Evolutionary conservation across 1,284 basidiomycete genomes (phyloP).

Genomic region (Cutaneotrichosporon sp.): DNA sequence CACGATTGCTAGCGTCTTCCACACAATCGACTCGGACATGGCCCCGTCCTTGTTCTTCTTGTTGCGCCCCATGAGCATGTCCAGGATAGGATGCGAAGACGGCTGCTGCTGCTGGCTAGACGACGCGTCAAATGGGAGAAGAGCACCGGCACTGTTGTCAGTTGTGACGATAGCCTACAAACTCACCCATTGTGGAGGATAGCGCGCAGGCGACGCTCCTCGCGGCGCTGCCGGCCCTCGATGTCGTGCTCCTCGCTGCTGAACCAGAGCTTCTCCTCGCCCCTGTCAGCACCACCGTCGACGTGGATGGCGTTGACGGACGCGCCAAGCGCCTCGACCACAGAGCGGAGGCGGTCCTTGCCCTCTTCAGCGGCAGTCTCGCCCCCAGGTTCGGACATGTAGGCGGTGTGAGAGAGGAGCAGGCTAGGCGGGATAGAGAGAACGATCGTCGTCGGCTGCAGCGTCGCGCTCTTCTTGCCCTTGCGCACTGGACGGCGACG

Average conservation of each 20-base stretch:
- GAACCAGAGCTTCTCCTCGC: conserved; percentile 41
- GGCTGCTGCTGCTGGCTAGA: conserved; percentile 1
- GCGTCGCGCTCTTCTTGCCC: conserved; percentile 16
- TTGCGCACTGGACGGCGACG: conserved; percentile 55
- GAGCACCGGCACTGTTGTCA: conserved; percentile 20
- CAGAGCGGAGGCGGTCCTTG: conserved; percentile 29
- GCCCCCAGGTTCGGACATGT: conserved; percentile 43
- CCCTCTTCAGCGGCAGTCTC: conserved; percentile 49
- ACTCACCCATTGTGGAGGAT: conserved; percentile 30
- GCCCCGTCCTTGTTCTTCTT: conserved; percentile 20
- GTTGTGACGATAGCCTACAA: not conserved
- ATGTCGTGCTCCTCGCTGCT: conserved; percentile 42
- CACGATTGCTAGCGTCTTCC: conserved; percentile 64
- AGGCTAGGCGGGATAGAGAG: conserved; percentile 77
- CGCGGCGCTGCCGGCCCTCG: conserved; percentile 29
- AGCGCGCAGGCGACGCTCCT: conserved; percentile 32
- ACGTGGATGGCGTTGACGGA: conserved; percentile 24
- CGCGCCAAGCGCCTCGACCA: conserved; percentile 28
- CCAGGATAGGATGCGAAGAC: conserved; percentile 18
- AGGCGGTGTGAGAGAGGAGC: conserved; percentile 53
- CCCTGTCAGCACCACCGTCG: conserved; percentile 16
- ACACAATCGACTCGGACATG: conserved; percentile 18
- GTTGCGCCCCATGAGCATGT: conserved; percentile 18
- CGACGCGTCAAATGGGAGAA: conserved; percentile 20
- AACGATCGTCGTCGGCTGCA: conserved; percentile 68